These are phyloP conservation scores for Pilaira anomala DNA, from an alignment of 192 early-diverging fungal genomes.

Conservation along the genomic window DNA sequence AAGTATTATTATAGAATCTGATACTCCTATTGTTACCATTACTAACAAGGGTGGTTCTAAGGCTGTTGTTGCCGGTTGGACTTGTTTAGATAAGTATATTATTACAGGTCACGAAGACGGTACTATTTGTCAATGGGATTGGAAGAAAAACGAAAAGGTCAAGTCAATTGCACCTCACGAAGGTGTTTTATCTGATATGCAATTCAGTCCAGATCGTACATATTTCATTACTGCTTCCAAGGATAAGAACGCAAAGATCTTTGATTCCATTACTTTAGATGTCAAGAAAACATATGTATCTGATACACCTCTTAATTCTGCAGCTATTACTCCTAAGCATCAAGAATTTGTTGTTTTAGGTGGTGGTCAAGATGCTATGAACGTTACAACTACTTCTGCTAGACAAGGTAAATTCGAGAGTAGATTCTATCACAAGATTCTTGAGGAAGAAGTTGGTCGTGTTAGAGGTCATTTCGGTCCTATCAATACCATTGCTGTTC, in stretches of 20 bases:
- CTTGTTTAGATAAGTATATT: slow-evolving; percentile 88
- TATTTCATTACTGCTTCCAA: slow-evolving; percentile 96
- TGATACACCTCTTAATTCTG: slow-evolving; percentile 90
- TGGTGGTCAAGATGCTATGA: slow-evolving; percentile 98
- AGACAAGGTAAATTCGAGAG: slow-evolving; percentile 96
- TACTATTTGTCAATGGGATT: slow-evolving; percentile 83
- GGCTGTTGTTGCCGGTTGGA: slow-evolving; percentile 91
- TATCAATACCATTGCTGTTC: slow-evolving; percentile 97
- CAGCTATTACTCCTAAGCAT: slow-evolving; percentile 79
- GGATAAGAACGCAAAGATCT: slow-evolving; percentile 88
- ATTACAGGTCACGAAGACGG: slow-evolving; percentile 95
- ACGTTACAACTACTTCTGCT: slow-evolving; percentile 87
- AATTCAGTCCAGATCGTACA: slow-evolving; percentile 83
- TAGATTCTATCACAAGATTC: slow-evolving; percentile 94
- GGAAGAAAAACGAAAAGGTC: slow-evolving; percentile 70
- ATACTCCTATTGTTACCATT: slow-evolving; percentile 64
- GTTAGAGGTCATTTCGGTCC: slow-evolving; percentile 99
- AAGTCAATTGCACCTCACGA: slow-evolving; percentile 68
- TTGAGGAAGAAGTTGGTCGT: slow-evolving; percentile 95
- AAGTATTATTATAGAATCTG: slow-evolving; percentile 45
- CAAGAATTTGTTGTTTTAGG: slow-evolving; percentile 86
- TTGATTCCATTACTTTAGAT: slow-evolving; percentile 81
- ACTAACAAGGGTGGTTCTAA: slow-evolving; percentile 77
- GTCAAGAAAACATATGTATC: slow-evolving; percentile 82
- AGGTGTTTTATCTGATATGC: slow-evolving; percentile 82